These are phyloP conservation scores for Aspergillus sp. DNA, from an alignment of 2,329 filamentous ascomycete species.

Conservation along the genomic window DNA sequence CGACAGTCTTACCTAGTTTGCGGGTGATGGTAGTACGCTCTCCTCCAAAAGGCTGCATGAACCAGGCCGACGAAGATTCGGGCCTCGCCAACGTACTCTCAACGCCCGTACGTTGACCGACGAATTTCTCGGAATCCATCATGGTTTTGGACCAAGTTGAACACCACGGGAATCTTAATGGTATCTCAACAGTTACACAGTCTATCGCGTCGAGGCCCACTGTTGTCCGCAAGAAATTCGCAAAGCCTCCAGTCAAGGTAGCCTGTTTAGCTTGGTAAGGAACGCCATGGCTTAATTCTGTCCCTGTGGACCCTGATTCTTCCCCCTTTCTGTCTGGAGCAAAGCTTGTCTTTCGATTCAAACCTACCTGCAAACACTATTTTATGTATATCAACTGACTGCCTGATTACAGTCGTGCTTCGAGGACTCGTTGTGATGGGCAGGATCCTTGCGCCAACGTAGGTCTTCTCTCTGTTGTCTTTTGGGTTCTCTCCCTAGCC, in stretches of 20 bases:
- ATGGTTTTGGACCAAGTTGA: conserved; percentile 26
- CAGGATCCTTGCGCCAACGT: conserved; percentile 46
- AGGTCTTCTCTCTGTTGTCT: conserved; percentile 21
- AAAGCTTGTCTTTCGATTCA: conserved; percentile 11
- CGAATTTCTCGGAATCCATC: conserved; percentile 5
- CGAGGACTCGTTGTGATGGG: conserved; percentile 46
- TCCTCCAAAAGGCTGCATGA: conserved; percentile 8
- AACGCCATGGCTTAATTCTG: conserved; percentile 2
- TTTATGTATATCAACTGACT: conserved; percentile 8
- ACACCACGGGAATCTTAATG: conserved; percentile 14
- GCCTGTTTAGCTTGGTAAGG: conserved; percentile 46
- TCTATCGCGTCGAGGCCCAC: conserved; percentile 27
- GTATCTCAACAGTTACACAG: conserved; percentile 22
- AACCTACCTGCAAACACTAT: conserved; percentile 3
- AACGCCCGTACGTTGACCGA: neutral
- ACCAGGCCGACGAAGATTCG: conserved; percentile 1
- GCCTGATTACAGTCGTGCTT: conserved; percentile 36
- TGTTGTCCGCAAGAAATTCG: conserved; percentile 44
- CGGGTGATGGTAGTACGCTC: conserved; percentile 13
- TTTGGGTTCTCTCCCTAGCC: neutral
- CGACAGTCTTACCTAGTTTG: conserved; percentile 6
- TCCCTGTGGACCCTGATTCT: neutral
- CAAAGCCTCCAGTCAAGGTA: conserved; percentile 47
- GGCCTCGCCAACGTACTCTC: conserved; percentile 1
- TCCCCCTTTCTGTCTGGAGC: neutral